Evolutionary conservation across 441 rosid species (phyloP), one percentile per base, ranked within the genome.

Genomic region (Pelargonium australe): DNA sequence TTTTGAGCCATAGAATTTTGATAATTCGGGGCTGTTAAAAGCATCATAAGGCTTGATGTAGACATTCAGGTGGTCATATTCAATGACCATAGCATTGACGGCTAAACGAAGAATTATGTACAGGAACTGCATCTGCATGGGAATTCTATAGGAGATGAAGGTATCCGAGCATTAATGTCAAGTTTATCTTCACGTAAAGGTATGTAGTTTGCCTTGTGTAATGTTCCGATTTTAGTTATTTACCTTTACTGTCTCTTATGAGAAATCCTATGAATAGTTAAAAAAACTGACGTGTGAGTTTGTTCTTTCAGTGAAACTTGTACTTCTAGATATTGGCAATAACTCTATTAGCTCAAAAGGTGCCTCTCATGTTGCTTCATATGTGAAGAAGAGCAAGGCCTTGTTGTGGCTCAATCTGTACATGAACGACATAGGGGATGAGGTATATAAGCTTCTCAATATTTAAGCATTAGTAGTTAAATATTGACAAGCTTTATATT

Each of bases 61-160:
- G 45, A 13, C 63, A 53, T 23, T 37, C n/a, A 20, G 31, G 28
- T 20, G 61, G 25, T 66, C 65, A 25, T 62, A 34, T 57, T 63
- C 66, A 57, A 62, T 62, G 43, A 66, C 47, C 28, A 20, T 4
- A 25, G 37, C 49, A 47, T 58, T 82, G 61, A 75, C 62, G 61
- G 23, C 60, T 7, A 64, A 53, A 65, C 80, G 74, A 44, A 57
- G 7, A 17, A 16, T 57, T 63, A 53, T 72, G 17, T 68, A 31
- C 83, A 93, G 98, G 97, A 91, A 81, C 97, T 93, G 80, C 90
- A 91, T 80, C 80, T 93, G 82, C 96, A 91, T 79, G 98, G 98
- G 65, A 91, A 93, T 78, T 85, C 91, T 45, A 87, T 91, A 70
- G 98, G 98, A 71, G 98, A 93, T 76, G 98, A 93, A 84, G 98